Conservation (phyloP, 495 filamentous ascomycete species). For the Thermothielavioides terrestris region DNA sequence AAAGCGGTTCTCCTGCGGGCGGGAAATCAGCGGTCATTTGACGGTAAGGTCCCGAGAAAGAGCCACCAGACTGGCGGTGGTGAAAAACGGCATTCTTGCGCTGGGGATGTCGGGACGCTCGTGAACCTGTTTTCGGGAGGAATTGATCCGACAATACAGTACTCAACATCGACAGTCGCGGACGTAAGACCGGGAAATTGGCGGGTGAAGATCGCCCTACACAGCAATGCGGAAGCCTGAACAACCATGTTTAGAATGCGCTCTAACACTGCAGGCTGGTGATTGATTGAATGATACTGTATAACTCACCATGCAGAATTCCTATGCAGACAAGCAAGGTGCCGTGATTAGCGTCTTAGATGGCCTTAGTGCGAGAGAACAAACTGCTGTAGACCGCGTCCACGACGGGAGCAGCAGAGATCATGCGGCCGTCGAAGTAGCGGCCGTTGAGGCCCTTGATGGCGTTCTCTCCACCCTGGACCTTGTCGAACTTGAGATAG, state of each 20-base stretch:
- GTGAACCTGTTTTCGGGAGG: no score
- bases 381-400: slow-evolving; percentile 97
- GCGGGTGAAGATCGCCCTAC: no score
- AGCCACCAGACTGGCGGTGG: no score
- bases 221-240: neutral
- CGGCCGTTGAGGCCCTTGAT: slow-evolving; percentile 96
- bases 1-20: neutral
- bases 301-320: slow-evolving; percentile 26
- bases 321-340: slow-evolving; percentile 32
- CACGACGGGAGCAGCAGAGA: slow-evolving; percentile 89
- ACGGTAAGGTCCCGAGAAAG: no score
- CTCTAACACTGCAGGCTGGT: neutral
- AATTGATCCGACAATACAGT: neutral
- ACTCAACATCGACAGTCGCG: neutral
- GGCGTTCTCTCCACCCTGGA: slow-evolving; percentile 90
- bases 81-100: no score
- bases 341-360: slow-evolving; percentile 49
- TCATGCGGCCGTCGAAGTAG: slow-evolving; percentile 84
- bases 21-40: no score
- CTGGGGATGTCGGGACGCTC: no score
- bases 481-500: slow-evolving; percentile 94
- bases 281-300: no score
- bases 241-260: neutral
- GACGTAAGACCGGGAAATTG: no score
- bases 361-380: slow-evolving; percentile 77